Evolutionary conservation across 768 basidiomycete species (phyloP).

Genomic region (Lentinula detonsa): DNA sequence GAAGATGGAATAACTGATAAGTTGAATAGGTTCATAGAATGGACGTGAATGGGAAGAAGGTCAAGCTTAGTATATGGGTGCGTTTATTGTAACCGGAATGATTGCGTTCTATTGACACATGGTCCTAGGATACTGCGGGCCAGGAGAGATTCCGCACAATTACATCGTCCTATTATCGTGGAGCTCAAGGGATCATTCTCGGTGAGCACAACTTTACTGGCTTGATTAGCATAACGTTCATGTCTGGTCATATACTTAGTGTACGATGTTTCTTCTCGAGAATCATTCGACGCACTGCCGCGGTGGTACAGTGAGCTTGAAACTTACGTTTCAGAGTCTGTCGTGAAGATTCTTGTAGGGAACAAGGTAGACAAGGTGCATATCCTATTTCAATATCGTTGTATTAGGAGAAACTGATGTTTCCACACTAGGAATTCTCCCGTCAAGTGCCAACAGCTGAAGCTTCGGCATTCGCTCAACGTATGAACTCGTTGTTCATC

Average conservation of each 20-base stretch:
- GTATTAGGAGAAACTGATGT: background rate
- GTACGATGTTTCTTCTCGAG: conserved; percentile 90
- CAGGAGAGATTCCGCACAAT: conserved; percentile 97
- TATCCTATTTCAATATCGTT: background rate
- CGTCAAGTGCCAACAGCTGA: conserved; percentile 80
- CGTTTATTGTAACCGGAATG: conserved; percentile 17
- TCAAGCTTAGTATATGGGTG: conserved; percentile 97
- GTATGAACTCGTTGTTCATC: conserved; percentile 82
- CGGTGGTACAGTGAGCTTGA: conserved; percentile 92
- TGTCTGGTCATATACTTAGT: conserved; percentile 47
- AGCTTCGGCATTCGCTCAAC: conserved; percentile 71
- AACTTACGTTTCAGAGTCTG: conserved; percentile 80
- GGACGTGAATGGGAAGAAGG: conserved; percentile 75
- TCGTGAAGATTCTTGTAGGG: conserved; percentile 93
- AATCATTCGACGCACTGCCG: conserved; percentile 92
- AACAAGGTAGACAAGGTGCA: conserved; percentile 89
- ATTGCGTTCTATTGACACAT: background rate
- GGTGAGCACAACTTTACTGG: conserved; percentile 29
- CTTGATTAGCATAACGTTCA: background rate
- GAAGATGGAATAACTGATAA: background rate
- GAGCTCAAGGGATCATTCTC: conserved; percentile 78
- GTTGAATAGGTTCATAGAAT: conserved; percentile 73
- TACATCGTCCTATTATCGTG: conserved; percentile 92
- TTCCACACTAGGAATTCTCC: conserved; percentile 66
- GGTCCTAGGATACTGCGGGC: conserved; percentile 83